Evolutionary conservation across 2,329 filamentous ascomycete genomes (phyloP).

Genomic region (Fusarium burgessii): DNA sequence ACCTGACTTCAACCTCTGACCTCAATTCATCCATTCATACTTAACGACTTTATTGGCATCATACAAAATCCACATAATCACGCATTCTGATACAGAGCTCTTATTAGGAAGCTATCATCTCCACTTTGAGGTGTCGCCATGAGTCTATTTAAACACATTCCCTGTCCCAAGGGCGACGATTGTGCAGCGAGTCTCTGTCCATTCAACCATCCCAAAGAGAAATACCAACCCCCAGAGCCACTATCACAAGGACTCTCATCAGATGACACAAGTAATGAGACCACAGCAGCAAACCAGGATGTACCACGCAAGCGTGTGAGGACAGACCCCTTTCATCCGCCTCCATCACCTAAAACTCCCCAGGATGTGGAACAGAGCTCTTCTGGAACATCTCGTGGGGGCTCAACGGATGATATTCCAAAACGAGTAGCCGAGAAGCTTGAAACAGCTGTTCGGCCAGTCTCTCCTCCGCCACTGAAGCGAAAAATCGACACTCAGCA

Average conservation of each 20-base stretch:
- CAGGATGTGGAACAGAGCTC: constrained; percentile 13
- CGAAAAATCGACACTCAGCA: constrained; percentile 35
- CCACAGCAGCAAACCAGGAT: constrained; percentile 42
- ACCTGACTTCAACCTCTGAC: constrained; percentile 14
- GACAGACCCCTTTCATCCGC: constrained; percentile 33
- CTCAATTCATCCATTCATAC: not conserved
- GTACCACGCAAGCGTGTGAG: constrained; percentile 50
- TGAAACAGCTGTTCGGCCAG: constrained; percentile 45
- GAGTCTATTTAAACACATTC: constrained; percentile 61
- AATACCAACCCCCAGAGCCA: constrained; percentile 13
- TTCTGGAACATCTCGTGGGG: constrained; percentile 12
- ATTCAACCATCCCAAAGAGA: constrained; percentile 59
- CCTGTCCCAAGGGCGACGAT: constrained; percentile 61
- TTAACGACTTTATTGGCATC: not conserved
- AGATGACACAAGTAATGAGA: constrained; percentile 12
- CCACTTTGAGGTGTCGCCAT: constrained; percentile 38
- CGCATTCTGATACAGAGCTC: too few relatives aligned
- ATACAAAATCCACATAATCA: not conserved
- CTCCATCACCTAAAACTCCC: constrained; percentile 13
- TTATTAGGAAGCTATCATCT: not conserved
- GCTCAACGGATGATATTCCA: constrained; percentile 3
- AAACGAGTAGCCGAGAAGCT: constrained; percentile 23
- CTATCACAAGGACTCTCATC: not conserved
- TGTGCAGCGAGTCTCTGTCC: constrained; percentile 65
- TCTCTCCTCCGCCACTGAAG: constrained; percentile 53